A percentile compares a stretch with the other conserved stretches of the same genome.
Conservation (phyloP, 495 filamentous ascomycete genomes). For the Aspergillus biplanus region DNA sequence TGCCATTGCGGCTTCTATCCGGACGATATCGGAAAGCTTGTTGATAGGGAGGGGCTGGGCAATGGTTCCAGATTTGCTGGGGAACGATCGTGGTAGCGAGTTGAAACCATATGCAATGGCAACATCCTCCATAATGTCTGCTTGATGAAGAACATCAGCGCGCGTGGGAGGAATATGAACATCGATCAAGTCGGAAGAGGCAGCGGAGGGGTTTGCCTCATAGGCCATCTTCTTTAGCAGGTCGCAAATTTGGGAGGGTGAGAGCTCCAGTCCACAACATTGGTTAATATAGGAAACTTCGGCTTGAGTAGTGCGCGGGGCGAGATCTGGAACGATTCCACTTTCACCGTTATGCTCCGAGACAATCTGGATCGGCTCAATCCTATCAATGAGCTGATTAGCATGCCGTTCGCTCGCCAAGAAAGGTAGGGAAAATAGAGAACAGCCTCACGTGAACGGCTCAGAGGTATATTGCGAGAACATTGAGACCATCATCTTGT, state of each 20-base stretch:
- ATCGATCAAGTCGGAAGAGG: slow-evolving; percentile 68
- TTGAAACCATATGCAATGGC: slow-evolving; percentile 98
- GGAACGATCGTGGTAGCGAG: slow-evolving; percentile 80
- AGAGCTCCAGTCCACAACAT: slow-evolving; percentile 80
- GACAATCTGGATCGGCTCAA: slow-evolving; percentile 89
- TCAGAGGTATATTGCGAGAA: slow-evolving; percentile 91
- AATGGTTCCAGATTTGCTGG: slow-evolving; percentile 80
- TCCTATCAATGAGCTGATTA: slow-evolving; percentile 37
- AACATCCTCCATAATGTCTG: slow-evolving; percentile 98
- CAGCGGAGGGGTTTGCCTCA: slow-evolving; percentile 68
- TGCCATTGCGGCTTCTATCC: slow-evolving; percentile 87
- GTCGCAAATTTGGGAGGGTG: slow-evolving; percentile 70
- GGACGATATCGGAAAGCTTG: slow-evolving; percentile 91
- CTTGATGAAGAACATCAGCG: slow-evolving; percentile 93
- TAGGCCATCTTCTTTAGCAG: slow-evolving; percentile 87
- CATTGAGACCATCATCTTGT: slow-evolving; percentile 94
- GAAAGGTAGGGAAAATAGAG: neutral
- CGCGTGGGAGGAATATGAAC: slow-evolving; percentile 85
- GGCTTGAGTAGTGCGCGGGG: slow-evolving; percentile 73
- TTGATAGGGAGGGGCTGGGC: slow-evolving; percentile 89
- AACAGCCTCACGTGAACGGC: slow-evolving; percentile 67
- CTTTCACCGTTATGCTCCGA: slow-evolving; percentile 88
- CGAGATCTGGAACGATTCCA: slow-evolving; percentile 77
- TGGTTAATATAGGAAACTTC: slow-evolving; percentile 91
- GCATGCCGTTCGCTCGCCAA: neutral